These are phyloP conservation scores for Yamadazyma conglobata DNA, from an alignment of 1,139 yeast genomes.

Conservation along the genomic window DNA sequence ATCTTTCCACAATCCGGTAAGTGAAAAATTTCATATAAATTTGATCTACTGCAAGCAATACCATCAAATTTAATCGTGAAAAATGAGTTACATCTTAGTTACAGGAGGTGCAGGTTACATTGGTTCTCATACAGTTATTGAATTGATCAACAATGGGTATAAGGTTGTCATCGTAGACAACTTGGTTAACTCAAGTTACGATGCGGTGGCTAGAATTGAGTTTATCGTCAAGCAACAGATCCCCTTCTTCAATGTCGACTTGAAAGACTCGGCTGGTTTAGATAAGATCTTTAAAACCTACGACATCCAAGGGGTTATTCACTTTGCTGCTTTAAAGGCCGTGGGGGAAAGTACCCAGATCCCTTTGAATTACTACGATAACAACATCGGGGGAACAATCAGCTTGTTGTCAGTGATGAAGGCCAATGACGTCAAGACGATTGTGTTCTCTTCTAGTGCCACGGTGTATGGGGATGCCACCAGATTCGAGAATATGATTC, in stretches of 20 bases:
- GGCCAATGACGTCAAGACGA: slow-evolving; percentile 43
- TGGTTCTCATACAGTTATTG: slow-evolving; percentile 77
- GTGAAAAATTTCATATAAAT: no score
- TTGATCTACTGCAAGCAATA: no score
- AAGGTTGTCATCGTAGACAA: slow-evolving; percentile 73
- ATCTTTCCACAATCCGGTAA: slow-evolving; percentile 6
- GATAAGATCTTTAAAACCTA: slow-evolving; percentile 46
- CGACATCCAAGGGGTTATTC: slow-evolving; percentile 61
- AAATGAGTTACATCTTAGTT: slow-evolving; percentile 48
- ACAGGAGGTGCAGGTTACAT: slow-evolving; percentile 90
- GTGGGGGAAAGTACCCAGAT: slow-evolving; percentile 76
- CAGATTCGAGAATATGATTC: slow-evolving; percentile 68
- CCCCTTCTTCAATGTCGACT: slow-evolving; percentile 60
- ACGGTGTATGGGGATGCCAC: slow-evolving; percentile 86
- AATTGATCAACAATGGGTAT: slow-evolving; percentile 60
- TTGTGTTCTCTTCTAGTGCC: slow-evolving; percentile 78
- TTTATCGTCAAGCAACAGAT: slow-evolving; percentile 45
- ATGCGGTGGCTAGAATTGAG: slow-evolving; percentile 66
- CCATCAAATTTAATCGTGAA: neutral
- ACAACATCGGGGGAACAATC: slow-evolving; percentile 67
- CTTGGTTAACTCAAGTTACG: slow-evolving; percentile 63
- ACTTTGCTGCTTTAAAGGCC: slow-evolving; percentile 85
- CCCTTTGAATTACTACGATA: slow-evolving; percentile 70
- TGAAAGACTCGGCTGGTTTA: slow-evolving; percentile 49
- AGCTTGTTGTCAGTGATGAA: slow-evolving; percentile 55